These are phyloP conservation scores for Colletotrichum sp. DNA, from an alignment of 2,329 filamentous ascomycete species.

Conservation along the genomic window DNA sequence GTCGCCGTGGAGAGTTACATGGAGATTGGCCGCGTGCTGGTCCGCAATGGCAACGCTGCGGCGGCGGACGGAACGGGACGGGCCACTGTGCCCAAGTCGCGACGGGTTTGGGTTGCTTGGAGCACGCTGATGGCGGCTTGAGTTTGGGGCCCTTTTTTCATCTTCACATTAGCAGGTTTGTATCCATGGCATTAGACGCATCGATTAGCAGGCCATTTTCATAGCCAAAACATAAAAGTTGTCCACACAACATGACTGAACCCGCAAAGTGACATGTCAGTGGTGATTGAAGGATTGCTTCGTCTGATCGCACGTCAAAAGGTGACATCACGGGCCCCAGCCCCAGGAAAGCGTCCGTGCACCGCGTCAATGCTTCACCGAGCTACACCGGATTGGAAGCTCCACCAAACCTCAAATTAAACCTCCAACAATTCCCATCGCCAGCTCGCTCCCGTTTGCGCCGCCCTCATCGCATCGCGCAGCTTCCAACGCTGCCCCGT, in stretches of 20 bases:
- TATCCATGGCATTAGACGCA: not conserved
- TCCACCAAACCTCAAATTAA: not conserved
- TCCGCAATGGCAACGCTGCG: conserved; percentile 18
- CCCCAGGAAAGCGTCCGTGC: not conserved
- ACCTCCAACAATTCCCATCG: not conserved
- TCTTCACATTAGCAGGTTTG: not conserved
- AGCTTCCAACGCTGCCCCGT: not conserved
- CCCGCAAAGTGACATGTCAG: not conserved
- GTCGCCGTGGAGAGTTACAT: conserved; percentile 79
- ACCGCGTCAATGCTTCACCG: not conserved
- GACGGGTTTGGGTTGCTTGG: conserved; percentile 63
- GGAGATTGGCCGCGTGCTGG: conserved; percentile 72
- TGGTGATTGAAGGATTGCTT: not conserved
- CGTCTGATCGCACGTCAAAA: not conserved
- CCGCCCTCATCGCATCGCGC: not conserved
- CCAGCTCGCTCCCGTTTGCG: not conserved
- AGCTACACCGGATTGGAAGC: not conserved
- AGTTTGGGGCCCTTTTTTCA: not conserved
- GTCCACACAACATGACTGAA: not conserved
- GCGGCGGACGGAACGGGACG: conserved; percentile 27
- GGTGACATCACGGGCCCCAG: conserved; percentile 5
- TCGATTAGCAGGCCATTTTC: conserved; percentile 1
- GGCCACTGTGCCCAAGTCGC: conserved; percentile 47
- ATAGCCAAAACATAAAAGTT: not conserved
- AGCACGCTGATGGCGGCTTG: conserved; percentile 44